Base-by-base conservation (phyloP, 495 filamentous ascomycete species). In the Trichocladium uniseriatum region DNA sequence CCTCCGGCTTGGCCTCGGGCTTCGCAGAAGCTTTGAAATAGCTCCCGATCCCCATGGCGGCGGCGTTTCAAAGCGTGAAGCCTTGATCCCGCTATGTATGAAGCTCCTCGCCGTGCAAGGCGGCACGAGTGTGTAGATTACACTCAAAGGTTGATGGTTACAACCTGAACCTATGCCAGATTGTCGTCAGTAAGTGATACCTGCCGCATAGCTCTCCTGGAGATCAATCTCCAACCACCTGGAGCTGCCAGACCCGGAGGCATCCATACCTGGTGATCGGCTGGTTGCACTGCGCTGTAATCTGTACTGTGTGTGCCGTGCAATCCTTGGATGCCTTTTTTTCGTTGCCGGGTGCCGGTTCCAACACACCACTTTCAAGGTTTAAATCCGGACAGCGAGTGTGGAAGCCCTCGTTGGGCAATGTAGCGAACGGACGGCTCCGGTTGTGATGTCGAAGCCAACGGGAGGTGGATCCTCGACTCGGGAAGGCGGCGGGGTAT, bases 1-100 rank as follows among this genome's bases (percentile, higher is more conserved):
- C 21, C 45, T 43, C 43, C 18, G 52, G 35, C 34, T 60, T 27
- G n/a, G 57, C 67, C 65, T 73, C 71, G 38, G 24, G 24, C 24
- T 72, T 64, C 9, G 72, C n/a, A n/a, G n/a, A n/a, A n/a, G n/a
- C 68, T 63, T 75, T 80, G 72, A 84, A 82, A 50, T 83, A 83
- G 57, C 63, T 75, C 38, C 63, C 70, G 39, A 84, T 51, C 24
- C 80, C 80, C 81, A 84, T 84, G 35, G 52, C 59, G 49, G 49
- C 48, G 55, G 39, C 53, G 28, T 27, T 42, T 42, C 52, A 36
- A 29, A 43, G 38, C 48, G 32, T 34, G 38, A 28, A 32, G 48
- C 37, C 29, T 44, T 16, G 22, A 38, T 38, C 28, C 41, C 38
- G 42, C 14, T 37, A 39, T 41, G 28, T 35, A 22, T 41, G n/a